phyloP scores from a whole-genome alignment of 225 moss, liverwort and hornwort species.

The Marchantia paleacea region DNA sequence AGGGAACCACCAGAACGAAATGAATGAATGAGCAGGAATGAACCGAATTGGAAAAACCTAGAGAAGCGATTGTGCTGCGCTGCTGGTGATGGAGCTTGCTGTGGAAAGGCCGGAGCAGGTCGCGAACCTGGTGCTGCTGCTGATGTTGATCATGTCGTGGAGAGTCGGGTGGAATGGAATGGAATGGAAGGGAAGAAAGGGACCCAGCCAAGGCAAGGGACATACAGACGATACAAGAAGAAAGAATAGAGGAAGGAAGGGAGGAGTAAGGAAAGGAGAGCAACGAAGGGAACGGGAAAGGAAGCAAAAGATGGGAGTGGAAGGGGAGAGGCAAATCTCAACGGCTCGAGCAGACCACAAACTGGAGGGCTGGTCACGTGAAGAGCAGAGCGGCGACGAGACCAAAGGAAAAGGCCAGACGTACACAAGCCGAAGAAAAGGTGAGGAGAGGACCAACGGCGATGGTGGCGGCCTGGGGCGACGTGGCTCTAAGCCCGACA shows the following conservation, averaged over 20 bases:
- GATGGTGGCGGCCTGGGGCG: background rate
- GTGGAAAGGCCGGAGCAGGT: background rate
- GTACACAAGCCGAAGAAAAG: slow-evolving; percentile 11
- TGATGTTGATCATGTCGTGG: background rate
- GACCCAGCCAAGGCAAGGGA: background rate
- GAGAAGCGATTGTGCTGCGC: background rate
- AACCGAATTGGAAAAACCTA: slow-evolving; percentile 2
- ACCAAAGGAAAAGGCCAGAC: background rate
- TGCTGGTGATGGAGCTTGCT: background rate
- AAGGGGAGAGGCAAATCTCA: slow-evolving; percentile 4
- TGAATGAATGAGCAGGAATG: background rate
- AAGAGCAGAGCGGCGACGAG: background rate
- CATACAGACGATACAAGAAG: background rate
- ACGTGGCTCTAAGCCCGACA: slow-evolving; percentile 21
- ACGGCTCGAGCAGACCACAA: slow-evolving; percentile 23
- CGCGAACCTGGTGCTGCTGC: background rate
- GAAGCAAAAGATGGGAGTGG: background rate
- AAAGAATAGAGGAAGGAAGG: background rate
- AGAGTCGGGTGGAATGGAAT: background rate
- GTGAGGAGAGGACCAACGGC: slow-evolving; percentile 21
- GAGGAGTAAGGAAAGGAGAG: background rate
- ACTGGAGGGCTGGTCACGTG: slow-evolving; percentile 20
- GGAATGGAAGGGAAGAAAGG: background rate
- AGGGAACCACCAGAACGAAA: too few species aligned
- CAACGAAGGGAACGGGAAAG: background rate